Evolutionary conservation across 2,329 filamentous ascomycete genomes (phyloP).

Genomic region (Tolypocladium paradoxum): DNA sequence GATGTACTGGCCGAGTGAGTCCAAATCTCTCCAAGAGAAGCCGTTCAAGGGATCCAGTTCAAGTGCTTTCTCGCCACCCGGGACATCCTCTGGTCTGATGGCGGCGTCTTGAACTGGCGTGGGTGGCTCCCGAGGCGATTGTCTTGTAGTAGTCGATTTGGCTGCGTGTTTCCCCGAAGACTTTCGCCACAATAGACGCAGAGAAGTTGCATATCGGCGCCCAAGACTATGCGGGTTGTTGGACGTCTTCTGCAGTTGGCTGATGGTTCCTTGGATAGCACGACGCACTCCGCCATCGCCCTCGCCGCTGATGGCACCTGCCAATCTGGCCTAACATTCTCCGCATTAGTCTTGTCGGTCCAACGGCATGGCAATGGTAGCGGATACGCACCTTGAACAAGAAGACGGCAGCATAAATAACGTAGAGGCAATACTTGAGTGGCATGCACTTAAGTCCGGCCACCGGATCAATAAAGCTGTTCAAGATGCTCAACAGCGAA

Average conservation of each 20-base stretch:
- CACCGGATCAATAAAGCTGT: slow-evolving; percentile 47
- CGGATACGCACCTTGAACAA: slow-evolving; percentile 44
- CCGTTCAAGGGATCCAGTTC: slow-evolving; percentile 37
- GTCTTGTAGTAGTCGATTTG: slow-evolving; percentile 1
- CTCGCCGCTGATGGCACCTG: slow-evolving; percentile 44
- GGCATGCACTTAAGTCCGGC: slow-evolving; percentile 53
- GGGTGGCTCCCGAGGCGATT: slow-evolving; percentile 12
- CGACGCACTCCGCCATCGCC: slow-evolving; percentile 45
- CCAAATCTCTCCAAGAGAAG: slow-evolving; percentile 52
- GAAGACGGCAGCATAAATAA: slow-evolving; percentile 54
- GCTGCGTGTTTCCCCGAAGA: slow-evolving; percentile 8
- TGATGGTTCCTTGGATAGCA: slow-evolving; percentile 47
- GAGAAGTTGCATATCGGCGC: slow-evolving; percentile 47
- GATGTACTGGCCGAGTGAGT: slow-evolving; percentile 46
- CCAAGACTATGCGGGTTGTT: slow-evolving; percentile 48
- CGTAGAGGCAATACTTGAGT: slow-evolving; percentile 50
- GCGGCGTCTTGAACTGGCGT: slow-evolving; percentile 9
- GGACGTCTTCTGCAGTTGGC: slow-evolving; percentile 47
- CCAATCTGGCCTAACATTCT: slow-evolving; percentile 36
- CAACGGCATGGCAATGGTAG: no score
- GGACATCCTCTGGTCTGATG: slow-evolving; percentile 12
- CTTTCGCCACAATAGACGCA: slow-evolving; percentile 49
- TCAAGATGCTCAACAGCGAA: slow-evolving; percentile 47
- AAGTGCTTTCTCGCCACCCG: slow-evolving; percentile 15
- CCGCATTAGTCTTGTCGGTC: neutral